Base-by-base conservation (phyloP, 352 stramenopile species). In the Phytophthora gonapodyides region DNA sequence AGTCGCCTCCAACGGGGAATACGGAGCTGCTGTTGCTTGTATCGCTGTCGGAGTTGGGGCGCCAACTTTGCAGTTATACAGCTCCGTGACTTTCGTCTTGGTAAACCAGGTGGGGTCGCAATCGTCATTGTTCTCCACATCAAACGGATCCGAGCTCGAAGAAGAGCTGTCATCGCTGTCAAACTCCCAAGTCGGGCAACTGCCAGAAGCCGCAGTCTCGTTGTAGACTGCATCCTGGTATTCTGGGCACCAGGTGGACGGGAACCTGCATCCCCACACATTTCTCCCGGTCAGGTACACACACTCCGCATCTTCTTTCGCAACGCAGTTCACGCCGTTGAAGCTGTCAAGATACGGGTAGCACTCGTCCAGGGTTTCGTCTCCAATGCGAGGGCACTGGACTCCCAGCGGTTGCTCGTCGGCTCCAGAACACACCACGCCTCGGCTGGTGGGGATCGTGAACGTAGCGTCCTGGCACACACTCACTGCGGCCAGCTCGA, bases 381-480 rank as follows among this genome's bases (percentile, higher is more conserved):
- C 70, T 7, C 69, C 69, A 13, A 67, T 36, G 10, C 38, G 49
- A 36, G 76, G 76, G 49, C 76, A 84, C 31, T 61, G 46, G 0
- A 67, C 40, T 5, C 76, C 76, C 0, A 55, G 16, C 1, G 76
- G 76, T 19, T 47, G 17, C 0, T 38, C 27, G 4, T 70, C 73
- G 27, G 30, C 24, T 7, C 76, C 76, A 0, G 67, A 65, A 43
- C 75, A 84, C n/a, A 76, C 47, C 7, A 38, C 45, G 13, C 72
- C 75, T 36, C 69, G 69, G 21, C 40, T 61, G 15, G 49, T 49
- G 7, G 71, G 42, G 1, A 80, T 24, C 19, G 49, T 45, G 45
- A 78, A 84, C 12, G 75, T 84, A 13, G 75, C 75, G 43, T 84
- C 75, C 8, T 60, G 66, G 55, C 75, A 84, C 16, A 84, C 72